Conservation (phyloP, 2,329 filamentous ascomycete species). For the Beauveria medogensis region DNA sequence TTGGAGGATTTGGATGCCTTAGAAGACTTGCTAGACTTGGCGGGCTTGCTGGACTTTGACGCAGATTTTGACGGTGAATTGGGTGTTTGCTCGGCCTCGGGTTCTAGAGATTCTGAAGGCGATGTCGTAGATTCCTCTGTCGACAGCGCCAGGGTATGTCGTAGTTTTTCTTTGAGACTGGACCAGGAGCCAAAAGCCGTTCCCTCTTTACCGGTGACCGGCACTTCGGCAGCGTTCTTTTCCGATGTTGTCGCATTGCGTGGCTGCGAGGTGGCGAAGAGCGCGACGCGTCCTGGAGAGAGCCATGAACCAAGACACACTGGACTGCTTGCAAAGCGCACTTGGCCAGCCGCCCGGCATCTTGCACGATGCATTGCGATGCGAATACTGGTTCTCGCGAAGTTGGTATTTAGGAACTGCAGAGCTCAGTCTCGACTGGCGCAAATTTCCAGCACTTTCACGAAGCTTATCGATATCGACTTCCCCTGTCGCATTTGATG, state of each 20-base stretch:
- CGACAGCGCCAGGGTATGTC: not conserved
- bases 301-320: not conserved
- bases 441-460: not conserved
- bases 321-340: not conserved
- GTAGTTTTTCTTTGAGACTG: not conserved
- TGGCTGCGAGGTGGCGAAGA: not conserved
- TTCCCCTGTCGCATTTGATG: not conserved
- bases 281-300: not conserved
- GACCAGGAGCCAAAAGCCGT: not conserved
- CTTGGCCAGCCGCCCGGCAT: not conserved
- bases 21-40: not conserved
- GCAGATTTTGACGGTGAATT: not conserved
- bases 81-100: not conserved
- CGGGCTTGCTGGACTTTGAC: not conserved
- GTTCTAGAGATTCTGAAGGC: not conserved
- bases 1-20: too few relatives aligned
- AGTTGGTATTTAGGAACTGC: not conserved
- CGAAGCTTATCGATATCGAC: conserved; percentile 3
- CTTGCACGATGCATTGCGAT: not conserved
- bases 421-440: not conserved
- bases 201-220: not conserved
- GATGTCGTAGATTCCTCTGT: not conserved
- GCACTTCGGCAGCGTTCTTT: not conserved
- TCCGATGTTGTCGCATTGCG: not conserved
- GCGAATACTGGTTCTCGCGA: not conserved